These are phyloP conservation scores for Aechmea fasciata DNA, from an alignment of 176 grass and related monocot genomes.

Conservation along the genomic window DNA sequence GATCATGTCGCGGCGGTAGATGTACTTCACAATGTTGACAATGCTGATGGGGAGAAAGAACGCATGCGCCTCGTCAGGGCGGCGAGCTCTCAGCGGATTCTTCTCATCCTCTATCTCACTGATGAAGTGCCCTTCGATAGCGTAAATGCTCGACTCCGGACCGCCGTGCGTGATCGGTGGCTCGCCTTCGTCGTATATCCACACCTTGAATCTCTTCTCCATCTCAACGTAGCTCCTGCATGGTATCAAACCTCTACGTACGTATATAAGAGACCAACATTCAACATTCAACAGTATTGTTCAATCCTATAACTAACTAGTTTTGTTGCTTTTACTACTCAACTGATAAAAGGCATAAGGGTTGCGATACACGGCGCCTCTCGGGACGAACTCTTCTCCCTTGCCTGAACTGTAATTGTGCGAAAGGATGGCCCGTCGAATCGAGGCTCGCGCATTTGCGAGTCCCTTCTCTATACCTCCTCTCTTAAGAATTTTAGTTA, in stretches of 20 bases:
- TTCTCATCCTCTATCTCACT: constrained; percentile 15
- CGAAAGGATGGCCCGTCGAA: constrained; percentile 15
- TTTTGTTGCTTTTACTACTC: not conserved
- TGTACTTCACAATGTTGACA: constrained; percentile 20
- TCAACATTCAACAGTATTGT: not conserved
- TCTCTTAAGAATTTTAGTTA: not conserved
- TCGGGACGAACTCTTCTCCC: constrained; percentile 22
- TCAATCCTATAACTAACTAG: not conserved
- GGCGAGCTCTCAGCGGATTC: constrained; percentile 20
- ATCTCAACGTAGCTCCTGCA: constrained; percentile 39
- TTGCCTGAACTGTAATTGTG: constrained; percentile 16
- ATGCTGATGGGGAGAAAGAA: constrained; percentile 45
- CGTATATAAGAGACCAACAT: too few relatives aligned
- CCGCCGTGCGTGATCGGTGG: constrained; percentile 21
- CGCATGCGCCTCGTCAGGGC: constrained; percentile 31
- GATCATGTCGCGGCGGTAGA: constrained; percentile 27
- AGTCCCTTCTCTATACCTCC: constrained; percentile 25
- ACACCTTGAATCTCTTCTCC: constrained; percentile 38
- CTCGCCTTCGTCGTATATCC: constrained; percentile 31
- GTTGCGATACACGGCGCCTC: constrained; percentile 35
- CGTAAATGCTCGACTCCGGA: not conserved
- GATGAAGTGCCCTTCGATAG: constrained; percentile 29
- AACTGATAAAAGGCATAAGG: constrained; percentile 37
- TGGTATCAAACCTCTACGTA: not conserved
- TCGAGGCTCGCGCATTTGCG: constrained; percentile 14